phyloP scores from a whole-genome alignment of 441 rosid genomes.

The Populus hybrid region DNA sequence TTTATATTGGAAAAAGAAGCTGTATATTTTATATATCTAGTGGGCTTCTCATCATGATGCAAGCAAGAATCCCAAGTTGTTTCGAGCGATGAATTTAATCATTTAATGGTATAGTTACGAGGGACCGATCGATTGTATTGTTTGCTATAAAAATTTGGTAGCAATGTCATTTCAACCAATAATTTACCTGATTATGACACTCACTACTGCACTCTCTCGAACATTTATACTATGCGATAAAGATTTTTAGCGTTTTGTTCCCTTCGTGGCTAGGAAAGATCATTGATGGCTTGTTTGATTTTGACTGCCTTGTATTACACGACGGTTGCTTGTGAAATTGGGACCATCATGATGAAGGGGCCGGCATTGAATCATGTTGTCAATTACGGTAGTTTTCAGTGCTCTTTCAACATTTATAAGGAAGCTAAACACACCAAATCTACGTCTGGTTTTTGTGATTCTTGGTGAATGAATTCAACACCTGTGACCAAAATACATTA shows the following conservation, averaged over 20 bases:
- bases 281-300: background rate
- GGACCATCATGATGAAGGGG: background rate
- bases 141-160: too few species aligned
- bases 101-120: background rate
- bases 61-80: constrained; percentile 14
- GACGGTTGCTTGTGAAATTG: background rate
- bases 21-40: background rate
- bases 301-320: background rate
- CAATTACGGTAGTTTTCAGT: background rate
- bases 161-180: too few species aligned
- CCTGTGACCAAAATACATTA: background rate
- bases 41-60: constrained; percentile 13
- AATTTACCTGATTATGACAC: too few species aligned
- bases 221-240: too few species aligned
- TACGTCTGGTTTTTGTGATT: background rate
- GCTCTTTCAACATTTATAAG: background rate
- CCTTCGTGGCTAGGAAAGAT: background rate
- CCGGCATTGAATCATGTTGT: background rate
- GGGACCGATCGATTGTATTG: background rate
- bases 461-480: background rate
- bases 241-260: background rate
- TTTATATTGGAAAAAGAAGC: background rate
- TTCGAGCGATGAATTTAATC: constrained; percentile 4
- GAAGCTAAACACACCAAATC: background rate
- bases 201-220: too few species aligned